A percentile compares a stretch with the other conserved stretches of the same genome.
These are phyloP conservation scores for Cairneyella variabilis DNA, from an alignment of 495 filamentous ascomycete genomes.

Conservation along the genomic window DNA sequence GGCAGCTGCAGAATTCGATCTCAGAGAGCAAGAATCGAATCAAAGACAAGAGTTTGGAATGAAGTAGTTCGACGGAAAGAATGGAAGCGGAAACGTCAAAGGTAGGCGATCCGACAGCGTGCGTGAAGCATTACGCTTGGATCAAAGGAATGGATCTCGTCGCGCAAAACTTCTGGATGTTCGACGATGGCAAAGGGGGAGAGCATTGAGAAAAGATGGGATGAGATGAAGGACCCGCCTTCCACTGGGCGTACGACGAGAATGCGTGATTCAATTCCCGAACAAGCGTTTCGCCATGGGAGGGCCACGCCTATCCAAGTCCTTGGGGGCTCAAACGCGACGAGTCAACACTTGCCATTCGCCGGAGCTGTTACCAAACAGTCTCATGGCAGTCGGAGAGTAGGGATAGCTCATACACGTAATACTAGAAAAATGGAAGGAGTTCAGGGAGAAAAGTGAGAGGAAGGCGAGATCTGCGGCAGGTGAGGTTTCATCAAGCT, in stretches of 20 bases:
- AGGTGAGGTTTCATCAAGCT: constrained; percentile 20
- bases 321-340: constrained; percentile 2
- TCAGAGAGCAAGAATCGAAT: constrained; percentile 1
- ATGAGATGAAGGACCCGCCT: constrained; percentile 20
- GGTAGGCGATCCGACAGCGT: constrained; percentile 18
- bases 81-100: constrained; percentile 21
- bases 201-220: constrained; percentile 18
- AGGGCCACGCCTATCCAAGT: not conserved
- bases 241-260: not conserved
- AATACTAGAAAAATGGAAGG: not conserved
- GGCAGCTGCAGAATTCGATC: constrained; percentile 22
- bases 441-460: not conserved
- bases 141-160: constrained; percentile 17
- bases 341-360: constrained; percentile 1
- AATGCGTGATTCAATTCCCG: not conserved
- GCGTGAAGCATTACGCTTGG: constrained; percentile 17
- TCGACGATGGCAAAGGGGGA: constrained; percentile 10
- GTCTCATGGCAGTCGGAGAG: constrained; percentile 26
- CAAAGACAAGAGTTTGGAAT: constrained; percentile 1
- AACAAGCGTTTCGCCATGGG: constrained; percentile 8
- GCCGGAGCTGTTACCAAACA: constrained; percentile 14
- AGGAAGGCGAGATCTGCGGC: constrained; percentile 10
- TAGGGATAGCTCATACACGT: constrained; percentile 9
- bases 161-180: constrained; percentile 10
- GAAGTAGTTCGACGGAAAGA: constrained; percentile 5